These are phyloP conservation scores for Moricandia arvensis DNA, from an alignment of 345 rosid species.

Conservation along the genomic window DNA sequence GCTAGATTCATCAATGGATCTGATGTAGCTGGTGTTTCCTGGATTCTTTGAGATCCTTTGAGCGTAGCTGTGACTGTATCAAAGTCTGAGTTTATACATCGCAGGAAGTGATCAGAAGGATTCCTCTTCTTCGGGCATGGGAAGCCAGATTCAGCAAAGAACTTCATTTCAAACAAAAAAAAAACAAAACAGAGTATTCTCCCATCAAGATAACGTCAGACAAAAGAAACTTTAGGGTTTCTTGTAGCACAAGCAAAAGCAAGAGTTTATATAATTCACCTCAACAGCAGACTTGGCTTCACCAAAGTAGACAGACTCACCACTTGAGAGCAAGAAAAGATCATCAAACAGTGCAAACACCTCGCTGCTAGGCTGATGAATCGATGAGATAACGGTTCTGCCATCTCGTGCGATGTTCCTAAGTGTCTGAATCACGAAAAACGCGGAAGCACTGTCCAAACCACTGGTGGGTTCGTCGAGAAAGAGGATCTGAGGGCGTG, in stretches of 20 bases:
- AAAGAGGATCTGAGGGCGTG: constrained; percentile 74
- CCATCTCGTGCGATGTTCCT: constrained; percentile 55
- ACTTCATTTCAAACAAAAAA: constrained; percentile 9
- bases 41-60: constrained; percentile 40
- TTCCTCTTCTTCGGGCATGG: constrained; percentile 67
- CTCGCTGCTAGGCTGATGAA: constrained; percentile 93
- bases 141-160: constrained; percentile 73
- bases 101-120: constrained; percentile 73
- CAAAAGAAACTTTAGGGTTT: not conserved
- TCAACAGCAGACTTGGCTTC: constrained; percentile 62
- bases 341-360: constrained; percentile 77
- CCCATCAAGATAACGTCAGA: not conserved
- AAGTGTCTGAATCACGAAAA: constrained; percentile 65
- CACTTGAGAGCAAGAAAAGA: constrained; percentile 77
- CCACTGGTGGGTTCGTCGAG: constrained; percentile 97
- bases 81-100: constrained; percentile 68
- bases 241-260: not conserved
- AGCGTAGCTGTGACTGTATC: constrained; percentile 49
- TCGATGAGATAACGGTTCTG: constrained; percentile 71
- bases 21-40: constrained; percentile 62
- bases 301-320: constrained; percentile 76
- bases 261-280: constrained; percentile 4
- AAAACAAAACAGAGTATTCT: not conserved
- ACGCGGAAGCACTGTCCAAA: constrained; percentile 86
- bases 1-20: constrained; percentile 71